Percentiles rank a stretch among this genome's conserved stretches.
phyloP scores from a whole-genome alignment of 2,329 filamentous ascomycete genomes.

The Ophiostoma populinum region DNA sequence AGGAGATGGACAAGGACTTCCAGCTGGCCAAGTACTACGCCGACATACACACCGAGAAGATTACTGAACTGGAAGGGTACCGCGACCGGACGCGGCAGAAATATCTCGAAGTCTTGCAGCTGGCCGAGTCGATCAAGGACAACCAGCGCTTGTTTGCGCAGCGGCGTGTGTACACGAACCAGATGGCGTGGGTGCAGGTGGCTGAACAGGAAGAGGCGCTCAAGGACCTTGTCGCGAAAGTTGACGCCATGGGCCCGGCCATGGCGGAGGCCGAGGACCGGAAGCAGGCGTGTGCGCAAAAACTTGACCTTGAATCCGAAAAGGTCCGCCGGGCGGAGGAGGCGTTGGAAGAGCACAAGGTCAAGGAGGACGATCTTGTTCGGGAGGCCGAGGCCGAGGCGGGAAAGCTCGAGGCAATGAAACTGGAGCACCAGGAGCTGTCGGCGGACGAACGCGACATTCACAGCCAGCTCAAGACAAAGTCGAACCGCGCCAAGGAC shows the following conservation, averaged over 20 bases:
- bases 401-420: conserved; percentile 25
- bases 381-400: conserved; percentile 32
- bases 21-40: conserved; percentile 63
- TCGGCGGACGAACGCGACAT: conserved; percentile 49
- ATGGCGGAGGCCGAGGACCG: conserved; percentile 25
- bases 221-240: conserved; percentile 17
- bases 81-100: conserved; percentile 30
- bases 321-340: conserved; percentile 23
- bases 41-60: conserved; percentile 50
- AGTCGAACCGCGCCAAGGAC: conserved; percentile 27
- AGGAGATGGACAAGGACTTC: conserved; percentile 85
- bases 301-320: conserved; percentile 29
- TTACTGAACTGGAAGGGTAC: conserved; percentile 43
- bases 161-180: conserved; percentile 39
- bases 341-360: conserved; percentile 23
- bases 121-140: conserved; percentile 47
- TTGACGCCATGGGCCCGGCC: conserved; percentile 21
- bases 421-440: conserved; percentile 21
- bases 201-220: conserved; percentile 50
- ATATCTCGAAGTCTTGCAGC: conserved; percentile 40
- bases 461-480: conserved; percentile 35
- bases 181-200: conserved; percentile 80
- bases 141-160: conserved; percentile 47
- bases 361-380: conserved; percentile 30
- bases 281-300: conserved; percentile 29